Conservation (phyloP, 2,329 filamentous ascomycete species). For the Aspergillus sp. region DNA sequence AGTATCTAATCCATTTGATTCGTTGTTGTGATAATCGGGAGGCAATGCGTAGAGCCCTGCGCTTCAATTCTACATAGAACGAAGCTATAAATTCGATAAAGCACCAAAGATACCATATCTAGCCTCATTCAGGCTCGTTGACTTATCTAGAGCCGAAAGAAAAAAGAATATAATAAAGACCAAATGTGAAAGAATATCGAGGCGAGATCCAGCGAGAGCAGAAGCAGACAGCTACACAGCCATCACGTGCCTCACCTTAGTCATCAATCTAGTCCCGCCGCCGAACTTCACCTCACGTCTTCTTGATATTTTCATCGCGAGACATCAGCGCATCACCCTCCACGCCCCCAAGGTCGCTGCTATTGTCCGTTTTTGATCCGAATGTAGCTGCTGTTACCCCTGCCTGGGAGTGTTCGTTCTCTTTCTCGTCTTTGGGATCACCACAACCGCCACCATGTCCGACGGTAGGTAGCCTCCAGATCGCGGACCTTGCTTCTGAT, state of each 20-base stretch:
- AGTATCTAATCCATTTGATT: too few relatives aligned
- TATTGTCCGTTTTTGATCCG: constrained; percentile 35
- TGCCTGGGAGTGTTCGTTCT: constrained; percentile 30
- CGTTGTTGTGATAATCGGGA: too few relatives aligned
- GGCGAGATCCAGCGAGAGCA: too few relatives aligned
- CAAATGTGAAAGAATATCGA: too few relatives aligned
- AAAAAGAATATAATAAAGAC: too few relatives aligned
- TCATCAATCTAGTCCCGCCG: constrained; percentile 13
- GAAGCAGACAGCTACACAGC: not conserved
- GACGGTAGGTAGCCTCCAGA: constrained; percentile 39
- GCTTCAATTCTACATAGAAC: too few relatives aligned
- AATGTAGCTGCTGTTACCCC: constrained; percentile 36
- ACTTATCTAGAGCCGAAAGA: too few relatives aligned
- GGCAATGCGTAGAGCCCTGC: too few relatives aligned
- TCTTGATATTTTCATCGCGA: constrained; percentile 12
- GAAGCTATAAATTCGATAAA: too few relatives aligned
- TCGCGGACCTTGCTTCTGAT: constrained; percentile 4
- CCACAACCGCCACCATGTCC: constrained; percentile 41
- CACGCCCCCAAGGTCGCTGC: constrained; percentile 29
- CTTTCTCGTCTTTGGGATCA: constrained; percentile 27
- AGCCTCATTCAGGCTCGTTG: too few relatives aligned
- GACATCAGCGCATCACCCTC: constrained; percentile 22
- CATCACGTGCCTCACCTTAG: constrained; percentile 8
- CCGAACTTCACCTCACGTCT: constrained; percentile 18
- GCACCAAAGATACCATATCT: too few relatives aligned